Evolutionary conservation across 2,329 filamentous ascomycete genomes (phyloP).

Genomic region (Phialemoniopsis sp.): DNA sequence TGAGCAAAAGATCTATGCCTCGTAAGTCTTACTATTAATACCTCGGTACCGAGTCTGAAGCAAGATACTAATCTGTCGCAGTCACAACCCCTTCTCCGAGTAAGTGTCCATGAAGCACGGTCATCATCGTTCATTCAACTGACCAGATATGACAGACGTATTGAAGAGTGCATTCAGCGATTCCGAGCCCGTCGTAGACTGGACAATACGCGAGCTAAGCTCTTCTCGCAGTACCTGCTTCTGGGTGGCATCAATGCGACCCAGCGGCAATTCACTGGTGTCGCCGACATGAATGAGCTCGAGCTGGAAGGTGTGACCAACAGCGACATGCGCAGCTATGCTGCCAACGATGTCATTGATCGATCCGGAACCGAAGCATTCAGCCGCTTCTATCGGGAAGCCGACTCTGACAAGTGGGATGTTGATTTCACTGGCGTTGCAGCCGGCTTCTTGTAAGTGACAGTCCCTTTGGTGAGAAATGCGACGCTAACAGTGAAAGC

Average conservation of each 20-base stretch:
- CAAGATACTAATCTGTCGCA: slow-evolving; percentile 22
- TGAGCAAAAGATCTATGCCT: slow-evolving; percentile 64
- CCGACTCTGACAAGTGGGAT: slow-evolving; percentile 54
- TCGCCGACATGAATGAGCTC: slow-evolving; percentile 37
- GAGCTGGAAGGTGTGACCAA: slow-evolving; percentile 54
- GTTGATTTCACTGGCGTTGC: slow-evolving; percentile 79
- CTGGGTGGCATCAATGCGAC: slow-evolving; percentile 73
- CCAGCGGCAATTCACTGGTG: slow-evolving; percentile 54
- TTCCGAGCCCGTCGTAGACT: slow-evolving; percentile 76
- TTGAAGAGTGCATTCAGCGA: slow-evolving; percentile 80
- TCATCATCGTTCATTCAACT: slow-evolving; percentile 3
- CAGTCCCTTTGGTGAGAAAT: slow-evolving; percentile 1
- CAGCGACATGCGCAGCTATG: slow-evolving; percentile 60
- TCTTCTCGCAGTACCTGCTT: slow-evolving; percentile 77
- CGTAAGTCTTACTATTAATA: slow-evolving; percentile 36
- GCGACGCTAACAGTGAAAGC: background rate
- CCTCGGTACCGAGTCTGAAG: slow-evolving; percentile 6
- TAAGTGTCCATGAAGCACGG: slow-evolving; percentile 23
- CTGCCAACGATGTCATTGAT: slow-evolving; percentile 57
- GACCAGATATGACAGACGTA: slow-evolving; percentile 50
- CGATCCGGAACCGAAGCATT: slow-evolving; percentile 28
- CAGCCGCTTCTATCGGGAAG: slow-evolving; percentile 44
- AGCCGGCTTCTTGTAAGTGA: slow-evolving; percentile 70
- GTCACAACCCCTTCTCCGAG: slow-evolving; percentile 52
- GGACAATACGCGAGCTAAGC: slow-evolving; percentile 50